Evolutionary conservation across 305 asterid species (phyloP), one percentile per base, ranked within the genome.

Genomic region (Withania somnifera): DNA sequence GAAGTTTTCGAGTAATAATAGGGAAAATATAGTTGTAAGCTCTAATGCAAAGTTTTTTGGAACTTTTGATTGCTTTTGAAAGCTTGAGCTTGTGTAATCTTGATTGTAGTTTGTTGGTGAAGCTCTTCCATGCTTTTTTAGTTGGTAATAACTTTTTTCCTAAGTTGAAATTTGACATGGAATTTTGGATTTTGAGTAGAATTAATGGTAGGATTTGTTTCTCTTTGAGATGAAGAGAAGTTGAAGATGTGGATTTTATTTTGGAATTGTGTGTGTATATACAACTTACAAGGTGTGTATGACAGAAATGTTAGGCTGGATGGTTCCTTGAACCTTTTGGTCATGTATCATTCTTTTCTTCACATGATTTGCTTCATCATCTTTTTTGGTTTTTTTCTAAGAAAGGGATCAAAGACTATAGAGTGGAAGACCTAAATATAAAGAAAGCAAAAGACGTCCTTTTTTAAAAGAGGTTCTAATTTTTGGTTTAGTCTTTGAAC

Each of bases 151-250:
- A 86, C 82, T 42, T 86, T 51, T 64, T 84, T 40, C 84, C 60
- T 52, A 82, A 61, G 42, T 85, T 80, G 91, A 86, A 83, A 24
- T 30, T 69, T 85, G 90, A 86, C 91, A 89, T 89, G 76, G 84
- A 86, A 56, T 79, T 15, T 50, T 15, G 15, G 7, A 66, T 61
- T 83, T 67, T 38, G 82, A 81, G 84, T 28, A 57, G 86, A 81
- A 75, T 47, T 26, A 69, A 47, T 50, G 42, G 6, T 75, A 51
- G 20, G 52, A 6, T 10, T 20, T 71, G 9, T 9, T 47, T 73
- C 30, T 47, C n/a, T 28, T 57, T 22, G 24, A 84, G 38, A 81
- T 15, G 24, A 78, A 60, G 78, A 32, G 69, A 71, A 79, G 42
- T 15, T n/a, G 81, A 64, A 68, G 84, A 77, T 66, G 17, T 50